Conservation (phyloP, 805 yeast species). For the Metahyphopichia silvanorum region DNA sequence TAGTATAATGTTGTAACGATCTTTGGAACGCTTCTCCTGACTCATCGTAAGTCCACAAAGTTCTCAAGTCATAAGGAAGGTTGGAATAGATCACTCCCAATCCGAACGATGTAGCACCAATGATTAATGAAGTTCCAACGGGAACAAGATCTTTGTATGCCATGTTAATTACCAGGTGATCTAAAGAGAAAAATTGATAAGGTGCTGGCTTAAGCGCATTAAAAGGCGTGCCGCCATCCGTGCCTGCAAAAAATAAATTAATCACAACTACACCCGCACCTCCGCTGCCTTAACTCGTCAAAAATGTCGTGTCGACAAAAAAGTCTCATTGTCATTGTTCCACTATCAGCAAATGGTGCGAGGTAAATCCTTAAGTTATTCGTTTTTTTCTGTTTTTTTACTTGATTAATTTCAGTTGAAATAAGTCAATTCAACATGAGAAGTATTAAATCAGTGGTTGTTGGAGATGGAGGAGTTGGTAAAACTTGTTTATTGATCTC, state of each 20-base stretch:
- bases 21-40: conserved; percentile 52
- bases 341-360: too few relatives aligned
- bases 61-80: conserved; percentile 74
- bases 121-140: conserved; percentile 39
- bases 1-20: conserved; percentile 71
- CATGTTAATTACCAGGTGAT: conserved; percentile 5
- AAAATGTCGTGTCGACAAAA: too few relatives aligned
- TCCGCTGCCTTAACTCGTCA: too few relatives aligned
- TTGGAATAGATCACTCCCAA: conserved; percentile 78
- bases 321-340: too few relatives aligned
- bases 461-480: conserved; percentile 96
- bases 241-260: neutral
- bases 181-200: neutral
- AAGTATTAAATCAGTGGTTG: conserved; percentile 87
- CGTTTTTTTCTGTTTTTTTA: too few relatives aligned
- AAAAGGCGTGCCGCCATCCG: neutral
- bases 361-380: too few relatives aligned
- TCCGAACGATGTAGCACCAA: conserved; percentile 66
- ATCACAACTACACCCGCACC: neutral
- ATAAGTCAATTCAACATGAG: conserved; percentile 68
- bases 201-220: too few relatives aligned
- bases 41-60: conserved; percentile 59
- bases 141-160: conserved; percentile 45
- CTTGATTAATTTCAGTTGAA: conserved; percentile 1
- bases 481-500: conserved; percentile 85